Base-by-base conservation (phyloP, 2,329 filamentous ascomycete species). In the Diaporthe destruens region DNA sequence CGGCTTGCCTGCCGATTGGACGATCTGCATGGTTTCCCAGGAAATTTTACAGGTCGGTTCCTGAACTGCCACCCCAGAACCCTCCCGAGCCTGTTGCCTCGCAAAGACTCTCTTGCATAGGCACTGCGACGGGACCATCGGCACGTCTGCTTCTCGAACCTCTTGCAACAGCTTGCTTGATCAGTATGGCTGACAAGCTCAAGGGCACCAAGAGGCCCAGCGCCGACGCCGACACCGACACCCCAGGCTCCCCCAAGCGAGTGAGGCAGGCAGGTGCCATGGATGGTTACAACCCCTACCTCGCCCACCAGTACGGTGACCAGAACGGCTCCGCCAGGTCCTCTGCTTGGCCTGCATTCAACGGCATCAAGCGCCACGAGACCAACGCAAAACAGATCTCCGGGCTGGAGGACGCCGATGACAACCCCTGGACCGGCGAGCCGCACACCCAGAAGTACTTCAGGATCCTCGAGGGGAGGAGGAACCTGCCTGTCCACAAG, bases 401-500 rank as follows among this genome's bases (percentile, higher is more conserved):
- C 76, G 85, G 86, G 78, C 92, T 92, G 3, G 96, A 99, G 84
- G 90, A 98, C 83, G 90, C 91, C 18, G 92, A 94, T 25, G 83
- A 87, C 77, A 99, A 98, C 80, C 92, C 96, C 29, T 98, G 98
- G 86, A 99, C 91, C 63, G 91, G 92, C 74, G 85, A 88, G 72
- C 86, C 90, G 18, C 92, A 98, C 78, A 95, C 94, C 57, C 88
- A 91, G 77, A 91, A 93, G 79, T 99, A 99, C 86, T 94, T 98
- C 82, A 90, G 91, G 79, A 99, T 99, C 80, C 85, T 99, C 78
- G 90, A 96, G 84, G 90, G 89, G 71, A 89, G 96, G 77, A 90
- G 95, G 80, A 92, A 95, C 77, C 88, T 99, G 74, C 96, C 96
- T 18, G 96, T 99, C 55, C 92, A 97, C 83, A 92, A 94, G 80